phyloP scores from a whole-genome alignment of 345 rosid species.

The Erysimum cheiranthoides region DNA sequence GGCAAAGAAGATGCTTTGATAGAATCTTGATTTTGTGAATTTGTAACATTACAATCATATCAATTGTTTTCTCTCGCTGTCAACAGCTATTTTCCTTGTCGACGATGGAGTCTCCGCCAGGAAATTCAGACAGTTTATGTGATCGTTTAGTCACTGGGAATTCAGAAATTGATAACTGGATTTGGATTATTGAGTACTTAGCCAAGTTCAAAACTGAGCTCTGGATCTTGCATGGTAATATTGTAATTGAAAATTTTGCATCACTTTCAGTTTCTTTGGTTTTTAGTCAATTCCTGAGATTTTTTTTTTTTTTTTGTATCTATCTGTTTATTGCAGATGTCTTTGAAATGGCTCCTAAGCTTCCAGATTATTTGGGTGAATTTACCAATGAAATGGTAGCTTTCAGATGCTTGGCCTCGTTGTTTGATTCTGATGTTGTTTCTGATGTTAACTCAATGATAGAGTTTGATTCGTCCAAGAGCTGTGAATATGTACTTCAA shows the following conservation, averaged over 20 bases:
- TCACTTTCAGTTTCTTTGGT: neutral
- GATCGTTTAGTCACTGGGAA: conserved; percentile 34
- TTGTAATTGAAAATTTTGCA: conserved; percentile 24
- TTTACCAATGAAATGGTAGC: conserved; percentile 43
- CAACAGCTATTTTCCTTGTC: neutral
- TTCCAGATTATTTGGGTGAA: conserved; percentile 46
- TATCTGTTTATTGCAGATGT: conserved; percentile 26
- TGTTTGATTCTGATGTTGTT: conserved; percentile 32
- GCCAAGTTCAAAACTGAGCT: conserved; percentile 45
- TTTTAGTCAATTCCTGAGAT: neutral
- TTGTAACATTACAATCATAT: neutral
- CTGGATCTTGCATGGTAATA: conserved; percentile 43
- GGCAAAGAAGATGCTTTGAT: neutral
- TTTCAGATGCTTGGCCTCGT: conserved; percentile 42
- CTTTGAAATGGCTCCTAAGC: conserved; percentile 43
- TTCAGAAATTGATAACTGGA: conserved; percentile 38
- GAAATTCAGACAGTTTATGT: neutral
- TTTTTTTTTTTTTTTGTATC: neutral
- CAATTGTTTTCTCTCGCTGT: neutral
- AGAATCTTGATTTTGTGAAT: neutral
- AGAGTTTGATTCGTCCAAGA: conserved; percentile 36
- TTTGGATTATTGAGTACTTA: conserved; percentile 41
- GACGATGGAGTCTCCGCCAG: conserved; percentile 24
- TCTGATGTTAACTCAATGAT: conserved; percentile 25
- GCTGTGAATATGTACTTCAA: conserved; percentile 45